Evolutionary conservation across 257 asterid species (phyloP).

Genomic region (Solanum bulbocastanum): DNA sequence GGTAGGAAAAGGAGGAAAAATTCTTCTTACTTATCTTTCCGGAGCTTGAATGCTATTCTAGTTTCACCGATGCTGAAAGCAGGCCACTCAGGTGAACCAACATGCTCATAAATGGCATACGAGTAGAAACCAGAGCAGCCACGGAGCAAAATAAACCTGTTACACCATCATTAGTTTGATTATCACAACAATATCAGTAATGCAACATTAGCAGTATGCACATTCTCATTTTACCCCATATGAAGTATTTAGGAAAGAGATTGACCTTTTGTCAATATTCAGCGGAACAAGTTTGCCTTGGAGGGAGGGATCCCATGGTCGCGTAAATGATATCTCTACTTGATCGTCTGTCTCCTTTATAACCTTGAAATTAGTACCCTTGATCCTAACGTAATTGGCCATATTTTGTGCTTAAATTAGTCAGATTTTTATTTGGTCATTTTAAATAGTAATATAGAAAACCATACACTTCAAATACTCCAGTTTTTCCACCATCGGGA

Average conservation of each 20-base stretch:
- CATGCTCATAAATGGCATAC: slow-evolving; percentile 64
- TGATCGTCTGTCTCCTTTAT: slow-evolving; percentile 40
- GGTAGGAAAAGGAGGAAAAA: not conserved
- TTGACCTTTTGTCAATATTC: slow-evolving; percentile 62
- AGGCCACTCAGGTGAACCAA: slow-evolving; percentile 71
- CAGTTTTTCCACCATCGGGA: slow-evolving; percentile 48
- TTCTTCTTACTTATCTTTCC: slow-evolving; percentile 53
- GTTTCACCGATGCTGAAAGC: slow-evolving; percentile 70
- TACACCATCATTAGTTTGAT: not conserved
- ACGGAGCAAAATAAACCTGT: slow-evolving; percentile 59
- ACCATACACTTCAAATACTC: slow-evolving; percentile 51
- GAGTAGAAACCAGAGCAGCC: slow-evolving; percentile 69
- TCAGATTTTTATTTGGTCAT: not conserved
- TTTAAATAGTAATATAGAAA: not conserved
- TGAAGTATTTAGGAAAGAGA: not conserved
- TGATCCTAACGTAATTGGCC: slow-evolving; percentile 26
- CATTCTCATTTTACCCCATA: not conserved
- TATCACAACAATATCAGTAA: not conserved
- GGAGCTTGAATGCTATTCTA: slow-evolving; percentile 63
- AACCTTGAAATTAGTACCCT: slow-evolving; percentile 32
- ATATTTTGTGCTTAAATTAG: not conserved
- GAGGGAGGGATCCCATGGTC: slow-evolving; percentile 33
- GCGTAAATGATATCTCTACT: slow-evolving; percentile 42
- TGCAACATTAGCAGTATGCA: not conserved
- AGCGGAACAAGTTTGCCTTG: slow-evolving; percentile 34